phyloP scores from a whole-genome alignment of 208 protist genomes.

The Trypanosomatidae sp. region DNA sequence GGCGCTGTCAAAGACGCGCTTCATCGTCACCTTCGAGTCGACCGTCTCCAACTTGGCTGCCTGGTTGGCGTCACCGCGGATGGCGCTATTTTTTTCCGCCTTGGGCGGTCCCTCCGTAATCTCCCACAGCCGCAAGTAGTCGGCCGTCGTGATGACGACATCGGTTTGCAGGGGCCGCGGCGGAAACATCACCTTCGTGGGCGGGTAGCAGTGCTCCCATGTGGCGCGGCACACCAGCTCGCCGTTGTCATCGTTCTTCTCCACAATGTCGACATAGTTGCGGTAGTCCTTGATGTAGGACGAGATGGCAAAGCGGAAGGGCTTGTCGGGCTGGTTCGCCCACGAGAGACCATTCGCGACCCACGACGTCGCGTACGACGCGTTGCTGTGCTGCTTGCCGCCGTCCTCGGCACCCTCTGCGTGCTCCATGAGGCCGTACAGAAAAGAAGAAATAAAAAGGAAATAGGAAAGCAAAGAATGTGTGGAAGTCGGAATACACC shows the following conservation, averaged over 20 bases:
- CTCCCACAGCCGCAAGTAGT: constrained; percentile 98
- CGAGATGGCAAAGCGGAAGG: constrained; percentile 92
- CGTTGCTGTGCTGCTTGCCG: constrained; percentile 43
- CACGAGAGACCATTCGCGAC: constrained; percentile 96
- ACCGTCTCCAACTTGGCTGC: constrained; percentile 35
- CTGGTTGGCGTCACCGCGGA: constrained; percentile 11
- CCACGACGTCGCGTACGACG: constrained; percentile 95
- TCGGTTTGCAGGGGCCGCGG: constrained; percentile 87
- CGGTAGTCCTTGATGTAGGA: constrained; percentile 96
- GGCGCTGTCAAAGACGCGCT: constrained; percentile 81
- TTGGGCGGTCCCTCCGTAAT: constrained; percentile 47
- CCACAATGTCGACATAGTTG: constrained; percentile 94
- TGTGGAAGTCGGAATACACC: too few species aligned
- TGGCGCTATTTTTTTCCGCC: constrained; percentile 11
- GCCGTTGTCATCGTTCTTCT: constrained; percentile 72
- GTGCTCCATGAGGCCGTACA: constrained; percentile 9
- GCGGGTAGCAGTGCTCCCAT: constrained; percentile 98
- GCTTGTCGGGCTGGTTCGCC: constrained; percentile 44
- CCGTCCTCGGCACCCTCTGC: constrained; percentile 8
- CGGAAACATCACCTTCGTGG: constrained; percentile 97
- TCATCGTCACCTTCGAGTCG: constrained; percentile 86
- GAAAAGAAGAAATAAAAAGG: too few species aligned
- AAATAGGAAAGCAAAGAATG: too few species aligned
- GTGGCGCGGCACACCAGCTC: constrained; percentile 60
- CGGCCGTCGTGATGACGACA: constrained; percentile 97